Base-by-base conservation (phyloP, 371 early-diverging fungal genomes). In the Mucor saturninus region DNA sequence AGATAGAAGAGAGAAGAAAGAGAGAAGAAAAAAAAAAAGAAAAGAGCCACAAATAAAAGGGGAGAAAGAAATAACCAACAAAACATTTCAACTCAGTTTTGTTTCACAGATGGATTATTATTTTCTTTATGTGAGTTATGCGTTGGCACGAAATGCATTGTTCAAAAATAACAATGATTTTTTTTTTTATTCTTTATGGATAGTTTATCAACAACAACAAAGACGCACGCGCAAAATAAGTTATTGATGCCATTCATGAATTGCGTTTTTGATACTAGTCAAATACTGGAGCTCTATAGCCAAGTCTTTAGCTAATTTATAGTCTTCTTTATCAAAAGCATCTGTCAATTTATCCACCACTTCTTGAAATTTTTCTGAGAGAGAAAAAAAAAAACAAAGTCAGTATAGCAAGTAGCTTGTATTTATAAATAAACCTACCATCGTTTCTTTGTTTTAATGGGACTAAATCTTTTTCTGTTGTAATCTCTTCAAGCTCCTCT, bases 231-330 rank as follows among this genome's bases (percentile, higher is more conserved):
- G 54, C 53, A 43, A 31, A 64, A 60, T 42, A 60, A 21, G 21
- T 54, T 59, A 65, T 40, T 49, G 66, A 56, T 66, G 67, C 67
- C 67, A 66, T 51, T 89, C 86, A n/a, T 80, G 64, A 59, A 85
- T 83, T 26, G 87, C 89, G 35, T 79, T 80, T 56, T 80, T 65
- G 52, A 90, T 87, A 40, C 84, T 83, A 52, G 76, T 74, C 89
- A 89, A 89, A 66, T 91, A 91, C 60, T 89, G 90, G 7, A 93
- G 65, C 61, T 86, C 83, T 21, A 87, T 80, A 39, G 86, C 77
- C 11, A 83, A 72, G 5, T 77, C 71, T 72, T 86, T 89, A 11
- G 90, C 91, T 21, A 31, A 40, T 15, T 72, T 73, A 50, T 86
- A 65, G 66, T 89, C 84, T 15, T 81, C 61, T 1, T 60, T 55